Base-by-base conservation (phyloP, 106 monocot species). In the Dendrobium huoshanense region DNA sequence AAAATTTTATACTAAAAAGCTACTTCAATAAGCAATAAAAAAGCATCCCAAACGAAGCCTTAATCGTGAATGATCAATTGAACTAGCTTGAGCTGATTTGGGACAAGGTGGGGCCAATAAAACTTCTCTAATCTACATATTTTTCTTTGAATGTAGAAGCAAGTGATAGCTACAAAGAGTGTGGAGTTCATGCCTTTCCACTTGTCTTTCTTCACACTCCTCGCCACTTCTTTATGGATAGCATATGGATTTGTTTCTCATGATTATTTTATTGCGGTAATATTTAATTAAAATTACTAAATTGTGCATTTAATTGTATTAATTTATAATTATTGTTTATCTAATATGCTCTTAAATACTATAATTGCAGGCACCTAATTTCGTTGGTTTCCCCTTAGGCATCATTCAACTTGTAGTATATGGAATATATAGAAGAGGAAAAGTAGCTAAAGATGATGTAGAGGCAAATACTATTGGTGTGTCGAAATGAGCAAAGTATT, bases 121-220 rank as follows among this genome's bases (percentile, higher is more conserved):
- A 33, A 33, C 33, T 33, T 33, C 33, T 33, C 33, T 33, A 33
- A 33, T 33, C 33, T 78, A 19, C 31, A 42, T 77, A 42, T 77
- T 7, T 9, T 18, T 24, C 27, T 54, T 33, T 24, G 55, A 76
- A 68, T 87, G 83, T 89, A 94, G 93, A 91, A 83, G 79, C 80
- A 55, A 75, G 93, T 94, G 18, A 86, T 94, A 58, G 67, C 79
- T 78, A 91, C 91, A 9, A 91, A 89, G 55, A 94, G 89, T 22
- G 93, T 94, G 67, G 93, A 91, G 78, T 94, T 83, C 83, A 94
- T 94, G 94, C 94, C 94, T 6, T 94, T 94, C 82, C 75, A 84
- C 77, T 72, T 94, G 20, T 91, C 94, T 1, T 81, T 94, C 80
- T 91, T 94, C 83, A 84, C 94, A 41, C 91, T 89, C 70, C 70